Conservation (phyloP, 2,329 filamentous ascomycete species). For the Phoma sp. region DNA sequence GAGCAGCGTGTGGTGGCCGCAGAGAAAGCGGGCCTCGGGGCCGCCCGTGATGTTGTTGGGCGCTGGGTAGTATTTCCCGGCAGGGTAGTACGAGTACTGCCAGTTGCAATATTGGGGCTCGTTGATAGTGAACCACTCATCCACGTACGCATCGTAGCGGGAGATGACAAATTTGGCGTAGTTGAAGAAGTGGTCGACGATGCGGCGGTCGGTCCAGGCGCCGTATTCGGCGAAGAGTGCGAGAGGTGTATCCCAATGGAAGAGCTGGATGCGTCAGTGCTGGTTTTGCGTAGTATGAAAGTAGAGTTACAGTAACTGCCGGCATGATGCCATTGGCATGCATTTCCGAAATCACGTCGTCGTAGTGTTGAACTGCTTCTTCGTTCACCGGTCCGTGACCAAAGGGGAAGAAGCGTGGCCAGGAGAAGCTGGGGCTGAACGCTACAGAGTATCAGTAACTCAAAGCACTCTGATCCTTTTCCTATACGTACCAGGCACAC, state of each 20-base stretch:
- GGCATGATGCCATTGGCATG: slow-evolving; percentile 46
- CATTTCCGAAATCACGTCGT: slow-evolving; percentile 49
- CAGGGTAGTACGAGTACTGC: slow-evolving; percentile 55
- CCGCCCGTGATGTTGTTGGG: slow-evolving; percentile 53
- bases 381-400: slow-evolving; percentile 47
- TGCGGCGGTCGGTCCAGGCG: slow-evolving; percentile 48
- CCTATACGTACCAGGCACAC: slow-evolving; percentile 29
- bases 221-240: slow-evolving; percentile 52
- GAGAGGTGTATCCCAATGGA: slow-evolving; percentile 54
- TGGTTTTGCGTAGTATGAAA: background rate
- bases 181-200: slow-evolving; percentile 52
- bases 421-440: slow-evolving; percentile 48
- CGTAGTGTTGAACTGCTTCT: slow-evolving; percentile 47
- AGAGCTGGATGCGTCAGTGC: slow-evolving; percentile 28
- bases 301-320: slow-evolving; percentile 35
- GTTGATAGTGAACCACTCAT: slow-evolving; percentile 52
- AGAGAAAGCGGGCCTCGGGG: slow-evolving; percentile 50
- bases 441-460: slow-evolving; percentile 9
- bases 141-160: slow-evolving; percentile 50
- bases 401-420: slow-evolving; percentile 50
- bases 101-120: slow-evolving; percentile 57
- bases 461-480: background rate
- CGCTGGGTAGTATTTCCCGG: slow-evolving; percentile 54
- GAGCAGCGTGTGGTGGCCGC: slow-evolving; percentile 53
- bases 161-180: slow-evolving; percentile 53